A percentile compares a stretch with the other conserved stretches of the same genome.
Evolutionary conservation across 2,329 filamentous ascomycete genomes (phyloP).

Genomic region (Claviceps cyperi): DNA sequence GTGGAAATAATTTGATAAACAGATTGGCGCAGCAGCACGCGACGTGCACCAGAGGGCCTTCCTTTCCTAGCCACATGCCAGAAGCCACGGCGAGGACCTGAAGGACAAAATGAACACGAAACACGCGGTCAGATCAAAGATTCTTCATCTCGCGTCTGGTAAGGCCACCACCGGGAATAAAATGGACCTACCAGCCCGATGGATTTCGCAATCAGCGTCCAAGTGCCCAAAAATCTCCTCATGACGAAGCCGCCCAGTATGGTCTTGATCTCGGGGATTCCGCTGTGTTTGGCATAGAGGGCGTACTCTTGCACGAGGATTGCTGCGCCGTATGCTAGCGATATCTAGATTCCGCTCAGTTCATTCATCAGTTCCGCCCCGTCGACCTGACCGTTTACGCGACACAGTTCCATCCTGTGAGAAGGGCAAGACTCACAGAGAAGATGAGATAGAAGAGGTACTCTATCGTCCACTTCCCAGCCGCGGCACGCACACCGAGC

Average conservation of each 20-base stretch:
- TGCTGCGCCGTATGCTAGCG: slow-evolving; percentile 66
- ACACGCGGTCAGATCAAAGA: neutral
- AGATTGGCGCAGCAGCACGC: slow-evolving; percentile 92
- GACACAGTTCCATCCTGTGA: too few relatives aligned
- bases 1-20: slow-evolving; percentile 75
- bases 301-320: slow-evolving; percentile 73
- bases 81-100: slow-evolving; percentile 83
- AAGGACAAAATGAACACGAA: neutral
- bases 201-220: slow-evolving; percentile 84
- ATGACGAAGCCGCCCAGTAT: slow-evolving; percentile 91
- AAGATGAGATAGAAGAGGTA: slow-evolving; percentile 79
- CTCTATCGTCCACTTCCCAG: slow-evolving; percentile 67
- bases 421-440: slow-evolving; percentile 43
- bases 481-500: slow-evolving; percentile 48
- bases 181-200: slow-evolving; percentile 55
- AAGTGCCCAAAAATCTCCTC: slow-evolving; percentile 66
- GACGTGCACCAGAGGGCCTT: slow-evolving; percentile 89
- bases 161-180: neutral
- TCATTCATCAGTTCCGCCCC: neutral
- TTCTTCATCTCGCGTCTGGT: neutral
- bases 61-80: slow-evolving; percentile 92
- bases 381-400: neutral
- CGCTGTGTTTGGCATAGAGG: slow-evolving; percentile 80
- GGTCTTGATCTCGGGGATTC: slow-evolving; percentile 96
- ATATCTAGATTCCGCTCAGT: slow-evolving; percentile 33